Evolutionary conservation across 2,329 filamentous ascomycete species (phyloP).

Genomic region (Alternaria brassicae): DNA sequence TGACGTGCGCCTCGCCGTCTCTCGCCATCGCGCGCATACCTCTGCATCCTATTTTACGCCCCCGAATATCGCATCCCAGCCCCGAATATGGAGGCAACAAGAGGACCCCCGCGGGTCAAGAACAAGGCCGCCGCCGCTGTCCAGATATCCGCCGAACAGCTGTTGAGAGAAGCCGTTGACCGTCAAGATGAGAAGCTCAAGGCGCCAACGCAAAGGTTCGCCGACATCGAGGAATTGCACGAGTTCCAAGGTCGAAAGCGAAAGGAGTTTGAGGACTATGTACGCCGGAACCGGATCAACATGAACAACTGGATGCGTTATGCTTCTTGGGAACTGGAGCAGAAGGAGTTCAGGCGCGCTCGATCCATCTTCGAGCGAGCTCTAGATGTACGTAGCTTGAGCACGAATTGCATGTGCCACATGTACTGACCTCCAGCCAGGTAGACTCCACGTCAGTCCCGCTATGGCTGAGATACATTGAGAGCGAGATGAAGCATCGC

Average conservation of each 20-base stretch:
- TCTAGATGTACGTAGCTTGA: slow-evolving; percentile 70
- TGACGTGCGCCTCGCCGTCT: slow-evolving; percentile 6
- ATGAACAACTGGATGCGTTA: slow-evolving; percentile 99
- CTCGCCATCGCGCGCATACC: neutral
- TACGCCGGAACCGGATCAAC: slow-evolving; percentile 89
- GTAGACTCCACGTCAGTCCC: slow-evolving; percentile 80
- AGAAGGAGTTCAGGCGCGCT: slow-evolving; percentile 94
- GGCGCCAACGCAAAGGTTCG: slow-evolving; percentile 92
- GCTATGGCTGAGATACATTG: slow-evolving; percentile 91
- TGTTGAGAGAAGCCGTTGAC: slow-evolving; percentile 95
- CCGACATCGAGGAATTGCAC: slow-evolving; percentile 95
- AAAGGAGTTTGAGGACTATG: slow-evolving; percentile 98
- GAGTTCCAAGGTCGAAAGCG: slow-evolving; percentile 96
- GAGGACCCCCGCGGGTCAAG: slow-evolving; percentile 94
- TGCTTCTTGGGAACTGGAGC: slow-evolving; percentile 95
- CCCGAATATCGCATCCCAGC: neutral
- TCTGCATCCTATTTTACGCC: neutral
- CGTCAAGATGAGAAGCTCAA: slow-evolving; percentile 88
- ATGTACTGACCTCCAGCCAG: neutral
- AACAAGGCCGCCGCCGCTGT: slow-evolving; percentile 90
- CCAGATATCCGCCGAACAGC: slow-evolving; percentile 94
- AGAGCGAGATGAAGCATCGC: slow-evolving; percentile 84
- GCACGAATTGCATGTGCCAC: neutral
- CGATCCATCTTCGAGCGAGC: slow-evolving; percentile 94
- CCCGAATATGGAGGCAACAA: slow-evolving; percentile 77